Evolutionary conservation across 2,329 filamentous ascomycete genomes (phyloP).

Genomic region (Diaporthe vexans): DNA sequence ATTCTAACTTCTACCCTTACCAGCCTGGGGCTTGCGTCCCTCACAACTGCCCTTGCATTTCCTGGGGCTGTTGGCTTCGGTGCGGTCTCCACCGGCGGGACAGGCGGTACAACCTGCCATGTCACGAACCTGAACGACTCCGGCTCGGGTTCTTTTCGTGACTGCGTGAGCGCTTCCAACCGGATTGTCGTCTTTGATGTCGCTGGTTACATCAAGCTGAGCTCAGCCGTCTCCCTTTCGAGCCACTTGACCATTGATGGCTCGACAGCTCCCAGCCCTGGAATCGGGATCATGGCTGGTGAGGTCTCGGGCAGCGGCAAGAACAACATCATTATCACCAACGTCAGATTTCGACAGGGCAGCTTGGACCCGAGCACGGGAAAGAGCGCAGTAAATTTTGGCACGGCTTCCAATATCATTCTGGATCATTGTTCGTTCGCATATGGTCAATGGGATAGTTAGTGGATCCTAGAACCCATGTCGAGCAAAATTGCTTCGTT

Average conservation of each 20-base stretch:
- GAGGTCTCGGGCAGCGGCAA: slow-evolving; percentile 43
- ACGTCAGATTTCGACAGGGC: slow-evolving; percentile 60
- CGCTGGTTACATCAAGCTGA: slow-evolving; percentile 60
- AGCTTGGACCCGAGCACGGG: slow-evolving; percentile 53
- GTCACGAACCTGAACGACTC: slow-evolving; percentile 61
- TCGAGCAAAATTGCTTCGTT: not conserved
- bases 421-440: slow-evolving; percentile 60
- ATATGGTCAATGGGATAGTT: slow-evolving; percentile 58
- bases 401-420: slow-evolving; percentile 59
- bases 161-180: slow-evolving; percentile 58
- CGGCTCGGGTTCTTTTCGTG: slow-evolving; percentile 61
- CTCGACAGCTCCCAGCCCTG: slow-evolving; percentile 58
- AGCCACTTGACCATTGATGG: slow-evolving; percentile 60
- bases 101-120: slow-evolving; percentile 57
- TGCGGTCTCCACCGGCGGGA: slow-evolving; percentile 59
- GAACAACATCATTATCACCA: slow-evolving; percentile 54
- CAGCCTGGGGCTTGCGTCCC: slow-evolving; percentile 20
- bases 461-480: not conserved
- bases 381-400: slow-evolving; percentile 60
- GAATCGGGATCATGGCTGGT: slow-evolving; percentile 50
- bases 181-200: slow-evolving; percentile 61
- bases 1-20: slow-evolving; percentile 10
- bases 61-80: slow-evolving; percentile 63
- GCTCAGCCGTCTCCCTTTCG: slow-evolving; percentile 56
- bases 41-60: slow-evolving; percentile 51